A percentile compares a stretch with the other conserved stretches of the same genome.
phyloP scores from a whole-genome alignment of 306 rosid species.

The Vachellia pachyceras region DNA sequence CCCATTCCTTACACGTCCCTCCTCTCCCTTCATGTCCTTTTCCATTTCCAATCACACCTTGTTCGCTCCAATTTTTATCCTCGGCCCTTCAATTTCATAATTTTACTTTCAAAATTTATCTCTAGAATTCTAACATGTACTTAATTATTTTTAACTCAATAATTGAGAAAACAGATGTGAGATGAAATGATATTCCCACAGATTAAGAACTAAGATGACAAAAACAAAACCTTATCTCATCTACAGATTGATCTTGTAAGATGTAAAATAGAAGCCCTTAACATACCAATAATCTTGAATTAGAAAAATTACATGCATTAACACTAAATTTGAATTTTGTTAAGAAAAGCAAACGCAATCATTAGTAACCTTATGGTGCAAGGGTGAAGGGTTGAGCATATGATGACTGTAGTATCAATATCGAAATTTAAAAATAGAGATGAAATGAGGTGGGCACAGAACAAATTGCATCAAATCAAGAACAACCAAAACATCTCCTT shows the following conservation, averaged over 20 bases:
- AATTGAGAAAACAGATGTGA: too few relatives aligned
- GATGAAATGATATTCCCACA: too few relatives aligned
- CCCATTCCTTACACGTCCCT: conserved; percentile 44
- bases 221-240: not conserved
- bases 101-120: too few relatives aligned
- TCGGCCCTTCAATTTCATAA: not conserved
- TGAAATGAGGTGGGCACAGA: not conserved
- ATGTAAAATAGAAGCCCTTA: not conserved
- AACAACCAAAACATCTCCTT: conserved; percentile 64
- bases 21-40: not conserved
- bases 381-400: not conserved
- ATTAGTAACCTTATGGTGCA: not conserved
- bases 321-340: conserved; percentile 22
- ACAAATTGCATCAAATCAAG: conserved; percentile 38
- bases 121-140: not conserved
- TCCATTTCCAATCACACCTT: conserved; percentile 4
- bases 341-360: conserved; percentile 2
- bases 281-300: not conserved
- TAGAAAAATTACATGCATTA: conserved; percentile 31
- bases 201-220: not conserved
- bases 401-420: not conserved
- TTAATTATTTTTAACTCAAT: too few relatives aligned
- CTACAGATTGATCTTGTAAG: not conserved
- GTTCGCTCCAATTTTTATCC: not conserved
- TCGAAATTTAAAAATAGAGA: not conserved